Base-by-base conservation (phyloP, 208 protist species). In the Trypanosoma theileri region DNA sequence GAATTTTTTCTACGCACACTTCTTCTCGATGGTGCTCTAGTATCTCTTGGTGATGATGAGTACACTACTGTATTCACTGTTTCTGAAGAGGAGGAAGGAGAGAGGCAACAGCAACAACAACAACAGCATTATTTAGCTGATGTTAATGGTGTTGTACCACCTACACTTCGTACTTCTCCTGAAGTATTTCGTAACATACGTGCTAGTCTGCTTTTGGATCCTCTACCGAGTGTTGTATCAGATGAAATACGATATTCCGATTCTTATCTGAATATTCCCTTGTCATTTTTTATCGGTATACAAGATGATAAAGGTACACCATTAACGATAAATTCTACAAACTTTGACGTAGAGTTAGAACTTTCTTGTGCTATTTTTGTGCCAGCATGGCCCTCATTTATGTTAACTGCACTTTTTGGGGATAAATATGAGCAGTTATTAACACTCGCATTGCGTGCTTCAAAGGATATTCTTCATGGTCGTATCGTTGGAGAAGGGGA, bases 181-280 rank as follows among this genome's bases (percentile, higher is more conserved):
- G 77, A 78, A 59, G 59, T 89, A 19, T 92, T 89, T 54, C 86
- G 86, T 60, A 92, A 92, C 56, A 66, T 92, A 26, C 75, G 86
- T 12, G 86, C 81, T 24, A 77, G 69, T 13, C 42, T 71, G 14
- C 54, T 72, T 28, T 40, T 71, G 26, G 74, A 74, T 14, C 16
- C 14, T 17, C 17, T 70, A 44, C 60, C 75, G 19, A 48, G 35
- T 31, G 14, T 74, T 53, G 3, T 51, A 22, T 13, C 19, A 24
- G 14, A 19, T n/a, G 8, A 51, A 35, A 9, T 69, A 12, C 46
- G 12, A 10, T 59, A 53, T 48, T 24, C 31, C 4, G 50, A 54
- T 40, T 11, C 17, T 14, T 35, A 31, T 13, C 16, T 75, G 17
- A 45, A 24, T 22, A 52, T 71, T 40, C 44, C 45, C 4, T 21